Conservation (phyloP, 371 early-diverging fungal species). For the Apophysomyces variabilis region DNA sequence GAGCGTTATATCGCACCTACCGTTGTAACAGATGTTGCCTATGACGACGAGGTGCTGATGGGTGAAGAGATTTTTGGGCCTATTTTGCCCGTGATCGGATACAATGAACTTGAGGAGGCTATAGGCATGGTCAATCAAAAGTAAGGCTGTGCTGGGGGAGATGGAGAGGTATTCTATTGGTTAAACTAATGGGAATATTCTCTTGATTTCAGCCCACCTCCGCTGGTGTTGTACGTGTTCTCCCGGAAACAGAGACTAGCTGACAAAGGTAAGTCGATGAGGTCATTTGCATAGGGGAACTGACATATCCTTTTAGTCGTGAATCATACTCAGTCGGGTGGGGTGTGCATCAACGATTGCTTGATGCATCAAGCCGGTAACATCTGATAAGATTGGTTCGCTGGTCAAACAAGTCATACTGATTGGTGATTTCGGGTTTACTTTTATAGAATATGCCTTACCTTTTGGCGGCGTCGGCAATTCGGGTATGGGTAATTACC, state of each 20-base stretch:
- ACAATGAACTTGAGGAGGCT: constrained; percentile 30
- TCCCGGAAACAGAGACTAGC: constrained; percentile 28
- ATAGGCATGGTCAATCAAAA: constrained; percentile 32
- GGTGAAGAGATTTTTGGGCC: constrained; percentile 79
- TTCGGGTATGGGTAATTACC: constrained; percentile 80
- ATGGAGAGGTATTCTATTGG: background rate
- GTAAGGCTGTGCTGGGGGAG: constrained; percentile 20
- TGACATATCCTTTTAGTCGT: constrained; percentile 37
- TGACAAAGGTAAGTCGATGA: constrained; percentile 27
- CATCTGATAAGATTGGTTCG: constrained; percentile 12
- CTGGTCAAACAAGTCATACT: background rate
- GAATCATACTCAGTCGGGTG: constrained; percentile 72
- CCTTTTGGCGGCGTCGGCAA: constrained; percentile 89
- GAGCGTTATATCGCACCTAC: constrained; percentile 27
- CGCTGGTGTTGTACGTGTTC: constrained; percentile 35
- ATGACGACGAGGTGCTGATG: constrained; percentile 33
- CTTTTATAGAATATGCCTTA: constrained; percentile 36
- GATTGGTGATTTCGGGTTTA: constrained; percentile 5
- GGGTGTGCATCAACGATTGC: constrained; percentile 75
- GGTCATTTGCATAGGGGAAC: constrained; percentile 7
- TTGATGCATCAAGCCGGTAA: constrained; percentile 63
- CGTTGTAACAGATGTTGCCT: constrained; percentile 25
- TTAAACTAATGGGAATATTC: background rate
- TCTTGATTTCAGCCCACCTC: constrained; percentile 22
- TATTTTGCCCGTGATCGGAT: constrained; percentile 65